phyloP scores from a whole-genome alignment of 2,329 filamentous ascomycete species.

The Diaporthe caulivora region DNA sequence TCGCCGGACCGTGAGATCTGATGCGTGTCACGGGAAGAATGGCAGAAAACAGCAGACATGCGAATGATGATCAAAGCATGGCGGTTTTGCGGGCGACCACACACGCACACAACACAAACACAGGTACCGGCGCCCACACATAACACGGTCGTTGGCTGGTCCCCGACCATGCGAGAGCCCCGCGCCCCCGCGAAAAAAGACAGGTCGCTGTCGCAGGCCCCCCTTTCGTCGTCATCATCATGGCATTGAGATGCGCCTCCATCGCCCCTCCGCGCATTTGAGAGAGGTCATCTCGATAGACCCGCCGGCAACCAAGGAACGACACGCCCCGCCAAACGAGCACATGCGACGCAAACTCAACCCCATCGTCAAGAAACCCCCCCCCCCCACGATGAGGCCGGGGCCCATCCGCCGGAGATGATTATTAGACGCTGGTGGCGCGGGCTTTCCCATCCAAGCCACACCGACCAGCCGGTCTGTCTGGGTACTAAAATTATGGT shows the following conservation, averaged over 20 bases:
- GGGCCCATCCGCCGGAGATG: slow-evolving; percentile 7
- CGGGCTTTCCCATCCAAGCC: slow-evolving; percentile 26
- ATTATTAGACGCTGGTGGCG: slow-evolving; percentile 19
- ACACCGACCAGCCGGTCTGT: slow-evolving; percentile 18
- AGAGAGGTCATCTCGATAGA: slow-evolving; percentile 21
- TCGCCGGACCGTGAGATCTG: slow-evolving; percentile 24
- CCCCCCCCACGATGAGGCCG: background rate
- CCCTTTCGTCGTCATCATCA: slow-evolving; percentile 29
- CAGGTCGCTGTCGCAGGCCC: slow-evolving; percentile 14
- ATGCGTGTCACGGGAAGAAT: slow-evolving; percentile 24
- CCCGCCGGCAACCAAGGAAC: slow-evolving; percentile 25
- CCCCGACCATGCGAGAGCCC: background rate
- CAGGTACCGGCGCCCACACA: no score
- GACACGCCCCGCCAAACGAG: background rate
- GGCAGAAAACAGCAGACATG: slow-evolving; percentile 18
- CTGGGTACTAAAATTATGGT: background rate
- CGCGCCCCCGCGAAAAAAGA: slow-evolving; percentile 9
- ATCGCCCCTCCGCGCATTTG: background rate
- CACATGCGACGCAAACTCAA: slow-evolving; percentile 25
- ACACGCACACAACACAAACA: background rate
- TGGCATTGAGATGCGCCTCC: slow-evolving; percentile 26
- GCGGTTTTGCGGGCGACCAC: background rate
- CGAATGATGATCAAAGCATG: slow-evolving; percentile 17
- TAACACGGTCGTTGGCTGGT: slow-evolving; percentile 10
- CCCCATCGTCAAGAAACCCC: background rate